phyloP scores from a whole-genome alignment of 1,284 basidiomycete genomes.

The Hymenochaete sp. region DNA sequence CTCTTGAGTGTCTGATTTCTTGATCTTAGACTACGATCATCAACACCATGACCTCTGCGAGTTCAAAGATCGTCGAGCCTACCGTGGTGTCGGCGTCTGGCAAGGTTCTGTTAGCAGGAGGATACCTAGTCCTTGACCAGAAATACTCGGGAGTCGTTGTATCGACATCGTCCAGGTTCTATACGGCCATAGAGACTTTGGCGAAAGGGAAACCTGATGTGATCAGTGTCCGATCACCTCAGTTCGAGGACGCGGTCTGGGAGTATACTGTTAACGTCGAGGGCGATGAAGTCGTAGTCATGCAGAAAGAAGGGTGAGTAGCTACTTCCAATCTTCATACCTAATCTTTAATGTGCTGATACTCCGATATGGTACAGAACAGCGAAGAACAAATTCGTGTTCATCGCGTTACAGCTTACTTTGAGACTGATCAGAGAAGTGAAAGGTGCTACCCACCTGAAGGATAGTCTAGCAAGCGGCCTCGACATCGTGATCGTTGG shows the following conservation, averaged over 20 bases:
- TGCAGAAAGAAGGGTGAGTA: slow-evolving; percentile 38
- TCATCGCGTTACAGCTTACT: slow-evolving; percentile 75
- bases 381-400: slow-evolving; percentile 82
- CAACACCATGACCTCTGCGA: too few species aligned
- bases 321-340: slow-evolving; percentile 8
- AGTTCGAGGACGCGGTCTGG: slow-evolving; percentile 82
- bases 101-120: slow-evolving; percentile 91
- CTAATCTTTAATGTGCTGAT: slow-evolving; percentile 7
- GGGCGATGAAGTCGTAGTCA: slow-evolving; percentile 32
- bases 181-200: slow-evolving; percentile 50
- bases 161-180: slow-evolving; percentile 90
- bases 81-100: slow-evolving; percentile 86
- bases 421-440: slow-evolving; percentile 58
- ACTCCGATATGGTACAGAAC: slow-evolving; percentile 20
- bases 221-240: slow-evolving; percentile 81
- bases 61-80: too few species aligned
- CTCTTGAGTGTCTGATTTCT: too few species aligned
- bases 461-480: slow-evolving; percentile 39
- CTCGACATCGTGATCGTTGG: slow-evolving; percentile 79
- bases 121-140: slow-evolving; percentile 88
- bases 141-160: slow-evolving; percentile 78
- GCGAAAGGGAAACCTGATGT: slow-evolving; percentile 25
- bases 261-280: slow-evolving; percentile 48
- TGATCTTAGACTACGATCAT: too few species aligned
- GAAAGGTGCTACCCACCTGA: slow-evolving; percentile 38